A percentile compares a stretch with the other conserved stretches of the same genome.
Evolutionary conservation across 2,329 filamentous ascomycete species (phyloP).

Genomic region (Aspergillus pseudoviridinutans): DNA sequence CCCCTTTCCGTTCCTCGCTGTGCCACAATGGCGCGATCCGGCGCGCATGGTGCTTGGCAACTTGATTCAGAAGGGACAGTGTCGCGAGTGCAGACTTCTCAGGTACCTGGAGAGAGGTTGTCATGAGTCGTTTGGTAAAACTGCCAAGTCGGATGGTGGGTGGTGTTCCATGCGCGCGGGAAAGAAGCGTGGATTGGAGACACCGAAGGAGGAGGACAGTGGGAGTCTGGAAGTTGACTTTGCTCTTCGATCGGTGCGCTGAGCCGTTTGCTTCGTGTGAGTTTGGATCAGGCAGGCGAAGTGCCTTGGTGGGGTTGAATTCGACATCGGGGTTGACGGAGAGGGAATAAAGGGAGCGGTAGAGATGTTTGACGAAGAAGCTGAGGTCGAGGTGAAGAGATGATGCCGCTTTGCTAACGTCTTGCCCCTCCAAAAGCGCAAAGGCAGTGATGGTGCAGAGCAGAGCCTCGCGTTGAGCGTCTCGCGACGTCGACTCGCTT

Average conservation of each 20-base stretch:
- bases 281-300: conserved; percentile 66
- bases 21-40: conserved; percentile 88
- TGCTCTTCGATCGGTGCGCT: conserved; percentile 52
- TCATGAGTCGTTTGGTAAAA: conserved; percentile 88
- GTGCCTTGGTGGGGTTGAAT: conserved; percentile 65
- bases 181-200: conserved; percentile 75
- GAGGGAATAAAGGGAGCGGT: conserved; percentile 74
- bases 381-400: conserved; percentile 84
- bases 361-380: conserved; percentile 94
- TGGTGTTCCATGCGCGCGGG: conserved; percentile 67
- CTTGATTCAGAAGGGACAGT: conserved; percentile 70
- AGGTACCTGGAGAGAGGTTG: conserved; percentile 75
- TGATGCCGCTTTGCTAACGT: conserved; percentile 77
- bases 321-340: conserved; percentile 83
- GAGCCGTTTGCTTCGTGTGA: conserved; percentile 33
- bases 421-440: conserved; percentile 91
- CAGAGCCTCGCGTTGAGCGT: conserved; percentile 78
- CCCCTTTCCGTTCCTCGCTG: conserved; percentile 87
- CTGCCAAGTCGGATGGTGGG: conserved; percentile 83
- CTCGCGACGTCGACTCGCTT: conserved; percentile 51
- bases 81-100: conserved; percentile 84
- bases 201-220: conserved; percentile 88
- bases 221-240: conserved; percentile 91
- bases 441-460: conserved; percentile 96
- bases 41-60: conserved; percentile 74